Percentiles rank a stretch among this genome's conserved stretches.
These are phyloP conservation scores for Syncephalastrum monosporum DNA, from an alignment of 371 early-diverging fungal genomes.

Conservation along the genomic window DNA sequence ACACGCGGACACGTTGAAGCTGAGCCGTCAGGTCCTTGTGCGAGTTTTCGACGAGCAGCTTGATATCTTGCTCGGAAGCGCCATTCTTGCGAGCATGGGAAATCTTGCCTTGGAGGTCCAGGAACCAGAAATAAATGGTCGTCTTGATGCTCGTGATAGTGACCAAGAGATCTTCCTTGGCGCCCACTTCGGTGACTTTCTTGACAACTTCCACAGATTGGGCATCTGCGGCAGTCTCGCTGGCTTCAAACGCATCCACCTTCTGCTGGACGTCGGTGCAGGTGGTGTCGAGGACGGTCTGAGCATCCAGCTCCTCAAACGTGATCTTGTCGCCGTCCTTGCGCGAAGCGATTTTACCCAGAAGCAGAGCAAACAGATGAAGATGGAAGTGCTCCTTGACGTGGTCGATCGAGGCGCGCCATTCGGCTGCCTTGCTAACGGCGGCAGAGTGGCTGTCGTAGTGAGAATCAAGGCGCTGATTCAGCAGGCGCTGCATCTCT, in stretches of 20 bases:
- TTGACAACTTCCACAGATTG: background rate
- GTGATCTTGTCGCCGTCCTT: constrained; percentile 15
- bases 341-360: constrained; percentile 18
- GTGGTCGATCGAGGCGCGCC: constrained; percentile 29
- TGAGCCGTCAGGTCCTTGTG: constrained; percentile 24
- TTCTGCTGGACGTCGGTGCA: constrained; percentile 24
- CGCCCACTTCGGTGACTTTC: background rate
- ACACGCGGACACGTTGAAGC: constrained; percentile 13
- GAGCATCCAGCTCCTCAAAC: constrained; percentile 19
- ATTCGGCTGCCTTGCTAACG: constrained; percentile 24
- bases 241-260: constrained; percentile 2
- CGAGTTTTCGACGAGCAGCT: constrained; percentile 20
- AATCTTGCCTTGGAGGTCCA: constrained; percentile 21
- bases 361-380: constrained; percentile 30
- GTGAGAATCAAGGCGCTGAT: constrained; percentile 34
- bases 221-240: constrained; percentile 3
- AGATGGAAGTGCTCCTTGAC: constrained; percentile 38
- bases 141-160: constrained; percentile 33
- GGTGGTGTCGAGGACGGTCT: constrained; percentile 15
- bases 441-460: constrained; percentile 27
- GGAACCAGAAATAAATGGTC: constrained; percentile 34
- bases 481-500: constrained; percentile 29
- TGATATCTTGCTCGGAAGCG: constrained; percentile 36
- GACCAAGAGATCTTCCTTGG: constrained; percentile 22
- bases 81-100: constrained; percentile 25